These are phyloP conservation scores for Myriosclerotinia scirpicola DNA, from an alignment of 2,329 filamentous ascomycete genomes.

Conservation along the genomic window DNA sequence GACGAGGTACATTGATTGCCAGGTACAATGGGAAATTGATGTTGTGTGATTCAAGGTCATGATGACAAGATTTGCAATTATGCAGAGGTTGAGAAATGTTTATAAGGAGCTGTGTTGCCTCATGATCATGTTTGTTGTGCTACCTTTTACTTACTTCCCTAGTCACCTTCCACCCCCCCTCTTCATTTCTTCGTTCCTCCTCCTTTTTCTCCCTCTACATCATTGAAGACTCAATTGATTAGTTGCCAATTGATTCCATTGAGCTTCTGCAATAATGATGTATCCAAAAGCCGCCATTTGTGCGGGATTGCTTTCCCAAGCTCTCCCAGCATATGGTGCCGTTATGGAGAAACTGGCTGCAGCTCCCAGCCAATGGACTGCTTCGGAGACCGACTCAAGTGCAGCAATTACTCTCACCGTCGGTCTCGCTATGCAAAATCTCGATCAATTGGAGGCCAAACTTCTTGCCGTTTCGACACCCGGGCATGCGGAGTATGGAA, in stretches of 20 bases:
- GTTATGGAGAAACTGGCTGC: constrained; percentile 26
- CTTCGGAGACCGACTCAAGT: constrained; percentile 17
- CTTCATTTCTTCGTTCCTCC: neutral
- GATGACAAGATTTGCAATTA: neutral
- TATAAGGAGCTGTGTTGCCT: neutral
- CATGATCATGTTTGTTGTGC: neutral
- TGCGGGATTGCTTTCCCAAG: constrained; percentile 22
- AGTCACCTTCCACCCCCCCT: neutral
- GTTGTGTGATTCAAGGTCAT: constrained; percentile 1
- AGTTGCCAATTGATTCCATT: neutral
- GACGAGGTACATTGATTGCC: neutral
- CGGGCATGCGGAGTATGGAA: constrained; percentile 52
- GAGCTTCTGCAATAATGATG: constrained; percentile 20
- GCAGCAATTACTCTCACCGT: constrained; percentile 37
- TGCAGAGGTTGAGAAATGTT: neutral
- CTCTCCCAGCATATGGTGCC: constrained; percentile 12
- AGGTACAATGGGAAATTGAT: neutral
- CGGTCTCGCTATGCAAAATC: constrained; percentile 47
- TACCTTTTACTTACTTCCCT: neutral
- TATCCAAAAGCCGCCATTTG: constrained; percentile 15
- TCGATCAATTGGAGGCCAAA: constrained; percentile 47
- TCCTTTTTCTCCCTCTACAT: neutral
- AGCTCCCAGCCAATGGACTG: constrained; percentile 30
- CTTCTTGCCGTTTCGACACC: constrained; percentile 50
- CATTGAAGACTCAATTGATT: neutral